Base-by-base conservation (phyloP, 768 basidiomycete species). In the Rhodotorula babjevae region DNA sequence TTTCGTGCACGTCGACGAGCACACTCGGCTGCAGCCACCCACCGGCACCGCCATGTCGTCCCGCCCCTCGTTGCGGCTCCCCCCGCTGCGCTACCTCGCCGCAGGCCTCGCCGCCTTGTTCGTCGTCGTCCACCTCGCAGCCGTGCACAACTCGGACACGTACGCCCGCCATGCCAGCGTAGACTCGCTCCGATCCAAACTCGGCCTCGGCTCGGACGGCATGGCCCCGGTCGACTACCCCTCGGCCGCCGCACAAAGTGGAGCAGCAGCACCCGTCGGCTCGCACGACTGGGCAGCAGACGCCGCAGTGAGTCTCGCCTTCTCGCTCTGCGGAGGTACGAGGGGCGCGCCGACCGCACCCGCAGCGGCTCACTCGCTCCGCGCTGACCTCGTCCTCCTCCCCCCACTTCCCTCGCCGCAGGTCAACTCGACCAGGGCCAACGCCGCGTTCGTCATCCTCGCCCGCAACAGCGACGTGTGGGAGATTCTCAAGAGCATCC, bases 381-480 rank as follows among this genome's bases (percentile, higher is more conserved):
- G 16, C 9, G 57, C 57, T 59, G 36, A 36, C 36, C 57, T 21
- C 57, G 8, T 25, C 57, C 5, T 21, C 33, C 36, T 21, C 57
- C 33, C 36, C 10, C 23, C 15, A 4, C 5, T 36, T 36, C 36
- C 59, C 25, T 16, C 36, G 2, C 6, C 40, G 56, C 59, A 60
- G 59, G 5, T 27, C 40, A 60, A 60, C 59, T 44, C 60, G 44
- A 47, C 42, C 3, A 44, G 60, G 15, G 60, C 60, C 29, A 61
- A 61, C 44, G 60, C 61, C 10, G n/a, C 53, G 9, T 55, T 61
- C 6, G 23, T 61, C 56, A 63, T 63, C 21, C 68, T 69, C 56
- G 68, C 68, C 18, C 44, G 68, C 7, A 69, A 69, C 16, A 52
- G 56, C 23, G 68, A 69, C 55, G 56, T 64, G 25, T 69, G 68